Base-by-base conservation (phyloP, 306 rosid genomes). In the Acacia confusa region DNA sequence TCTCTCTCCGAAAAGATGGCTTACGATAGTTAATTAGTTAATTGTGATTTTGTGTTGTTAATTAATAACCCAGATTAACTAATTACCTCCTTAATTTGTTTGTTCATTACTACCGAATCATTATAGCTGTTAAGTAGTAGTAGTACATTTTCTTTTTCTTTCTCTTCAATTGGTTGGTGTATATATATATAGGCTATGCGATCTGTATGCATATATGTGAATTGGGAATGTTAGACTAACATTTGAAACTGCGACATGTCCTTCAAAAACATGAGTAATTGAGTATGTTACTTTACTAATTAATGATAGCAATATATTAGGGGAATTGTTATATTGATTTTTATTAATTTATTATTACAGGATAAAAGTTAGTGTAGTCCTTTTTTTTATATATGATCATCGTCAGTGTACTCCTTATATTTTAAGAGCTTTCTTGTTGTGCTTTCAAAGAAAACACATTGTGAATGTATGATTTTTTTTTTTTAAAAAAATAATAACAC, bases 1-100 rank as follows among this genome's bases (percentile, higher is more conserved):
- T 89, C 87, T 41, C 25, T 30, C 11, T 74, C 77, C 6, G 82
- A 82, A 0, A 82, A 78, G 16, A 50, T 66, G 57, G 78, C 53
- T 75, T 63, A 79, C 9, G 87, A 84, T 45, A 55, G 20, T 27
- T 66, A 40, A 36, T 67, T 25, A 36, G 30, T 57, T 16, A 24
- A 7, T 19, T 16, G 75, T 67, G 22, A 3, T 30, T 17, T 43
- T n/a, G 15, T 32, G 3, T 6, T 38, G 27, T 67, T 36, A 36
- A 22, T 70, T 2, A 6, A 12, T 41, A 70, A 22, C 74, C 20
- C 55, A 43, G 1, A 14, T 24, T 70, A 22, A 4, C 47, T 22
- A 41, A 34, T 34, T 22, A 28, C 50, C 52, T 22, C 30, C 17
- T 20, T 16, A 2, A 27, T 58, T 57, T 3, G 44, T 57, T 58